Base-by-base conservation (phyloP, 2,329 filamentous ascomycete species). In the Purpureocillium lavendulum region DNA sequence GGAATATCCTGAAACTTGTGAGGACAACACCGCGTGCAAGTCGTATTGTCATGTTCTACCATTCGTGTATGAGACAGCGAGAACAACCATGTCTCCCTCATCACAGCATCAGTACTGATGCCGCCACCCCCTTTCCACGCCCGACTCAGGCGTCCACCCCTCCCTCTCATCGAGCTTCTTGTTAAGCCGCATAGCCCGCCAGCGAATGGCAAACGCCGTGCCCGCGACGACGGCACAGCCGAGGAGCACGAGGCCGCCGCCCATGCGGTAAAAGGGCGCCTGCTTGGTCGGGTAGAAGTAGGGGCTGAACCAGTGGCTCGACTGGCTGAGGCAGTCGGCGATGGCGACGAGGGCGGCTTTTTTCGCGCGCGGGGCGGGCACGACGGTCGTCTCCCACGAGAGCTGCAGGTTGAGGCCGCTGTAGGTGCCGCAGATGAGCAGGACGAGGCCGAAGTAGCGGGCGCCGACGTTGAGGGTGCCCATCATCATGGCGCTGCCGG, bases 361-460 rank as follows among this genome's bases (percentile, higher is more conserved):
- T 50, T 65, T 65, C 33, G 51, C 56, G 6, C 60, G 51, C 4
- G 62, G 62, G 3, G 55, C 54, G 0, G 62, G 61, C 0, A 65
- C 60, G 2, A 64, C 49, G 1, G 57, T 62, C 1, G 61, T 64
- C 41, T 64, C 60, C 61, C 60, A 64, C 1, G 58, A 58, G 1
- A 65, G 47, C 39, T 62, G 59, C 36, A 65, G 37, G 44, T 64
- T 64, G 33, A 65, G 54, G 11, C 60, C 60, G 36, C 52, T 58
- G 46, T 60, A 65, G 1, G 61, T 58, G 26, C 62, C 62, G 16
- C 45, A 50, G 39, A 60, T 53, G 18, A 65, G 57, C 3, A 67
- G 49, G 52, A 66, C 60, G 31, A 66, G 55, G 16, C 62, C 62
- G 33, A 67, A 49, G 48, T 67, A 67, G 31, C 64, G 62, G 13